phyloP scores from a whole-genome alignment of 1,139 yeast species.

The Wickerhamiella pararugosa region DNA sequence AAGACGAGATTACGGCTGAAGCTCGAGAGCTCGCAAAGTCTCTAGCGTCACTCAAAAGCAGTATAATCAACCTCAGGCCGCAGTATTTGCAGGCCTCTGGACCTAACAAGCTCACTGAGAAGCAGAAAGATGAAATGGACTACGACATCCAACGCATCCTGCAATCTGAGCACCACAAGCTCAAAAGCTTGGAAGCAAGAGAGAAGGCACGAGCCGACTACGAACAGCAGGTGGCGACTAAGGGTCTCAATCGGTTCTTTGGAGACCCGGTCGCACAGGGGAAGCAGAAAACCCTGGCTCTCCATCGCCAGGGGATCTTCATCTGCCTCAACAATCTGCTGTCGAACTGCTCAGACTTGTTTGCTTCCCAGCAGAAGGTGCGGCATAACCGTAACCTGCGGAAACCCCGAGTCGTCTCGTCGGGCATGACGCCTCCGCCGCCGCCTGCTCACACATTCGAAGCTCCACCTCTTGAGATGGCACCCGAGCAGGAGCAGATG shows the following conservation, averaged over 20 bases:
- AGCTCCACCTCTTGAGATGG: constrained; percentile 22
- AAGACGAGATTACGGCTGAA: constrained; percentile 12
- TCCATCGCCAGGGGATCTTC: constrained; percentile 26
- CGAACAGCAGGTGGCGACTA: constrained; percentile 9
- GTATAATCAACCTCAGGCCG: constrained; percentile 20
- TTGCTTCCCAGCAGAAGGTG: constrained; percentile 1
- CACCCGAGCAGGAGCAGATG: constrained; percentile 52
- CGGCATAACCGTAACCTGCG: constrained; percentile 2
- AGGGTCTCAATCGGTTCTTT: constrained; percentile 12
- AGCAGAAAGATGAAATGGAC: constrained; percentile 30
- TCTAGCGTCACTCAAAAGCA: constrained; percentile 12
- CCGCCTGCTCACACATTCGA: constrained; percentile 5
- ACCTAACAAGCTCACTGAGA: constrained; percentile 21
- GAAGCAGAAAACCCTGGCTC: constrained; percentile 17
- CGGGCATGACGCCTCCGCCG: background rate
- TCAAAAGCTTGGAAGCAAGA: constrained; percentile 24
- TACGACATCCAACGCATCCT: constrained; percentile 26
- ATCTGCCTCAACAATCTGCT: constrained; percentile 23
- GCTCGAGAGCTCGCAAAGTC: constrained; percentile 10
- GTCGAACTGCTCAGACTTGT: constrained; percentile 11
- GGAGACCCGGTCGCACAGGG: constrained; percentile 19
- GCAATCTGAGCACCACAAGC: constrained; percentile 27
- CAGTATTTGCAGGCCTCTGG: constrained; percentile 20
- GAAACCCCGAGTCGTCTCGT: background rate
- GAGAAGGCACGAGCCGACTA: constrained; percentile 18